Evolutionary conservation across 345 rosid species (phyloP).

Genomic region (Firmiana major): DNA sequence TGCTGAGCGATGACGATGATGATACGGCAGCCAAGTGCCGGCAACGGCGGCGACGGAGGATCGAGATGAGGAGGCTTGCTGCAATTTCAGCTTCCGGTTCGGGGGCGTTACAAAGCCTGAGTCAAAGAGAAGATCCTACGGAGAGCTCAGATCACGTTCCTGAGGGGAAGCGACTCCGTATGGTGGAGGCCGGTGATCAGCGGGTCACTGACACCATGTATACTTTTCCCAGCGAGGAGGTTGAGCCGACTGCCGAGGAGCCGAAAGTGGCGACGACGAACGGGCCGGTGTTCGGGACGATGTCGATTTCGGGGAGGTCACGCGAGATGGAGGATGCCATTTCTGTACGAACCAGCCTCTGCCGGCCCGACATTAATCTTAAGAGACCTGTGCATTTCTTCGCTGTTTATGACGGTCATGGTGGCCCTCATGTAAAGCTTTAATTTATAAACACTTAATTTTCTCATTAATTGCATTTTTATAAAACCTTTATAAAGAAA

Average conservation of each 20-base stretch:
- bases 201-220: background rate
- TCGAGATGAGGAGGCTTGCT: slow-evolving; percentile 53
- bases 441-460: background rate
- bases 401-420: slow-evolving; percentile 84
- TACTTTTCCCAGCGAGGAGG: background rate
- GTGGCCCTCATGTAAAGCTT: slow-evolving; percentile 51
- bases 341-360: slow-evolving; percentile 29
- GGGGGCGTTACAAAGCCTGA: slow-evolving; percentile 22
- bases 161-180: slow-evolving; percentile 25
- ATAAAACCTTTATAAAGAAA: background rate
- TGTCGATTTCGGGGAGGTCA: slow-evolving; percentile 49
- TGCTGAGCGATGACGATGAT: slow-evolving; percentile 32
- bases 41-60: slow-evolving; percentile 49
- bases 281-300: slow-evolving; percentile 37
- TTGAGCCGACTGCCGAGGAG: background rate
- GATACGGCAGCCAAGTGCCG: slow-evolving; percentile 47
- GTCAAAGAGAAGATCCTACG: background rate
- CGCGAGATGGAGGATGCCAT: slow-evolving; percentile 61
- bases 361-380: slow-evolving; percentile 34
- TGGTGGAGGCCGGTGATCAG: slow-evolving; percentile 7
- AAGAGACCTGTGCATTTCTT: slow-evolving; percentile 65
- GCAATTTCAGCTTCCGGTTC: slow-evolving; percentile 6
- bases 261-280: background rate
- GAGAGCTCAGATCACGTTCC: slow-evolving; percentile 11
- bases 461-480: background rate